phyloP scores from a whole-genome alignment of 345 rosid species.

The Rubroshorea leprosula region DNA sequence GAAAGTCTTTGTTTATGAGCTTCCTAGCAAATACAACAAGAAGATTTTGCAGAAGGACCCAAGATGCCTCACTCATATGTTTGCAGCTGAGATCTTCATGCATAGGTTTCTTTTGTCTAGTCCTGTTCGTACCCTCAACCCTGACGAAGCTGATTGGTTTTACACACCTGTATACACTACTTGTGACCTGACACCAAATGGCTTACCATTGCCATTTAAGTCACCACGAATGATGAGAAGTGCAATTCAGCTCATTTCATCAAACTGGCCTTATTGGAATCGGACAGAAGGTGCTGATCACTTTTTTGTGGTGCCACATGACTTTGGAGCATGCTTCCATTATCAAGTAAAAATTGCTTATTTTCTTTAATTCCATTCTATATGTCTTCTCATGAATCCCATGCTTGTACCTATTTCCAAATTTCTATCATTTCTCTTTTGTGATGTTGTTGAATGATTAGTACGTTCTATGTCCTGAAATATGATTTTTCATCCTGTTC shows the following conservation, averaged over 20 bases:
- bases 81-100: conserved; percentile 97
- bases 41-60: conserved; percentile 87
- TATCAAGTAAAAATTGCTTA: conserved; percentile 54
- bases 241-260: conserved; percentile 88
- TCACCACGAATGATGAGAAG: conserved; percentile 98
- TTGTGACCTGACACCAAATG: conserved; percentile 92
- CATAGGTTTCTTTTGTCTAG: conserved; percentile 92
- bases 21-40: conserved; percentile 94
- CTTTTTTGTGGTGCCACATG: conserved; percentile 93
- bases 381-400: too few species aligned
- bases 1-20: conserved; percentile 91
- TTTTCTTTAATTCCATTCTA: not conserved
- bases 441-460: not conserved
- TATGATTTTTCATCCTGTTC: too few species aligned
- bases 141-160: conserved; percentile 98
- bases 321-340: conserved; percentile 98
- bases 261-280: conserved; percentile 97
- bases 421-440: too few species aligned
- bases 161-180: conserved; percentile 94
- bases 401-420: too few species aligned
- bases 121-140: conserved; percentile 89
- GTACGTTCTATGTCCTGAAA: too few species aligned
- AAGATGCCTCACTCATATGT: conserved; percentile 95
- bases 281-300: conserved; percentile 95
- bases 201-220: conserved; percentile 94